A percentile compares a stretch with the other conserved stretches of the same genome.
phyloP scores from a whole-genome alignment of 768 basidiomycete species.

The Leucogyrophana mollusca region DNA sequence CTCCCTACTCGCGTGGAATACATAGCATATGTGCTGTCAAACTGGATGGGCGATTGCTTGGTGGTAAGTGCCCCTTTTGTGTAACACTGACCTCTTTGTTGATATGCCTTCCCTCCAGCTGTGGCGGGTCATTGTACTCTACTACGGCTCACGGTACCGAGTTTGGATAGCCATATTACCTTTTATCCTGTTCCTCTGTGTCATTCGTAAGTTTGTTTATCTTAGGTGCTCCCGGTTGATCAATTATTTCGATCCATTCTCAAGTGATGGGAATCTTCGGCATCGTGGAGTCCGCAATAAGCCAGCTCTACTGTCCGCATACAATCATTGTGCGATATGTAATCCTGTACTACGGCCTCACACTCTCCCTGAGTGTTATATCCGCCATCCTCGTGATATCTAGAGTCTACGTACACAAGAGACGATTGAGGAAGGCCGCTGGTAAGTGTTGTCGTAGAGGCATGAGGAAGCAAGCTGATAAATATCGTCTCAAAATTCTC shows the following conservation, averaged over 20 bases:
- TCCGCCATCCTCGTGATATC: conserved; percentile 18
- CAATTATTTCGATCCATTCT: too few relatives aligned
- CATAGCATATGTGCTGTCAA: conserved; percentile 20
- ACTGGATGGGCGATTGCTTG: conserved; percentile 29
- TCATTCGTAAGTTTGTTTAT: conserved; percentile 17
- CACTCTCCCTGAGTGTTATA: conserved; percentile 24
- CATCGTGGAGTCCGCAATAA: conserved; percentile 16
- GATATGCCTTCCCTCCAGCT: conserved; percentile 7
- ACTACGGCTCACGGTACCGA: conserved; percentile 15
- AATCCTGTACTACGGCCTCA: conserved; percentile 22
- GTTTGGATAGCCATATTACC: conserved; percentile 24
- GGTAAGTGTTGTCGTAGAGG: conserved; percentile 14
- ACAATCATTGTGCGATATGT: conserved; percentile 20
- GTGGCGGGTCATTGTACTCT: conserved; percentile 23
- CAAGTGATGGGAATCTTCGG: too few relatives aligned
- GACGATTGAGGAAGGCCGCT: conserved; percentile 20
- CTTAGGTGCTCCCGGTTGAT: too few relatives aligned
- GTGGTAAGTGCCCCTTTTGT: too few relatives aligned
- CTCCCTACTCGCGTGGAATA: conserved; percentile 23
- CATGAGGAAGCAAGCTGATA: not conserved
- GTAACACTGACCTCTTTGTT: conserved; percentile 1
- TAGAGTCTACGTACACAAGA: conserved; percentile 23
- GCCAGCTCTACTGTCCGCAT: conserved; percentile 17
- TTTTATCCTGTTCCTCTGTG: conserved; percentile 21
- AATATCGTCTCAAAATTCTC: not conserved